Evolutionary conservation across 2,329 filamentous ascomycete species (phyloP).

Genomic region (Venturia nashicola): DNA sequence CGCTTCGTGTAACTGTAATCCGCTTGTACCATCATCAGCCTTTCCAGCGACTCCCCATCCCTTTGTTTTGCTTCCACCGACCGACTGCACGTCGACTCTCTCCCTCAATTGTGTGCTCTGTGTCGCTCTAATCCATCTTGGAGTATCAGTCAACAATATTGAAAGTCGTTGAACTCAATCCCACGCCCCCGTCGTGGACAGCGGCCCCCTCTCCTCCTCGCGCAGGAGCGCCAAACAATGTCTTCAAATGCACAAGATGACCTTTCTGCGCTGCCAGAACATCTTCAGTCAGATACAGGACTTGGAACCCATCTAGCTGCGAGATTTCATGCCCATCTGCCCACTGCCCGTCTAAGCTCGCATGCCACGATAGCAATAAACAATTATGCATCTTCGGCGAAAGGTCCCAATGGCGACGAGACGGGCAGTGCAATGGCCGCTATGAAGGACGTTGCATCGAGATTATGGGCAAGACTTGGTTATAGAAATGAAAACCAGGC

Average conservation of each 20-base stretch:
- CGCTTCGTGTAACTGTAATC: not conserved
- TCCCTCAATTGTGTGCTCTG: not conserved
- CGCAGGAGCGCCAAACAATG: conserved; percentile 2
- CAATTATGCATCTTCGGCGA: conserved; percentile 81
- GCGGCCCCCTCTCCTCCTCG: not conserved
- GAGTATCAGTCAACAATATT: not conserved
- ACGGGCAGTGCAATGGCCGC: conserved; percentile 87
- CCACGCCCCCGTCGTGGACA: not conserved
- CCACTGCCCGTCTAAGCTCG: conserved; percentile 79
- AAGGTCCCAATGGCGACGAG: conserved; percentile 79
- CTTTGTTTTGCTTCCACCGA: not conserved
- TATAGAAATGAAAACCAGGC: conserved; percentile 88
- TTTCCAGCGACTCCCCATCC: not conserved
- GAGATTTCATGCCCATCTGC: conserved; percentile 83
- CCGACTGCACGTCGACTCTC: not conserved
- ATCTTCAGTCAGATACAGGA: conserved; percentile 66
- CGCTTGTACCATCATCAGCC: not conserved
- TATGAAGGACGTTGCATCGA: conserved; percentile 79
- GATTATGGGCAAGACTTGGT: conserved; percentile 75
- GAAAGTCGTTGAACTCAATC: not conserved
- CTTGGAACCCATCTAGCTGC: conserved; percentile 72
- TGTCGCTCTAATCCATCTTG: not conserved
- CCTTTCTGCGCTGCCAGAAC: conserved; percentile 74
- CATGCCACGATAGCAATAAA: conserved; percentile 88
- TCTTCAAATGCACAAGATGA: conserved; percentile 41